Evolutionary conservation across 768 basidiomycete genomes (phyloP).

Genomic region (Lyophyllum decastes): DNA sequence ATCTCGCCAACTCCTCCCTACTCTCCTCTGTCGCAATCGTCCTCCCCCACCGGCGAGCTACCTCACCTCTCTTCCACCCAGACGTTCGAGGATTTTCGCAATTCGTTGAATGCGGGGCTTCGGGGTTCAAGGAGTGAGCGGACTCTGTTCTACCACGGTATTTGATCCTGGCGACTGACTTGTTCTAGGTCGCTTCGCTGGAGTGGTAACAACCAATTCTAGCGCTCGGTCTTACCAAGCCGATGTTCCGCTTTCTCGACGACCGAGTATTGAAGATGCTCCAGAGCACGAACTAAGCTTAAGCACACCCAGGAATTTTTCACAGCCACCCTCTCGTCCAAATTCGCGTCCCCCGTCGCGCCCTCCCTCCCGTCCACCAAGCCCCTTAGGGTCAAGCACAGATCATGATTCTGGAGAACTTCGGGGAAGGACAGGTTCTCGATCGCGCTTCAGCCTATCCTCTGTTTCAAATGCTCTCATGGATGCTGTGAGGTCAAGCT

Average conservation of each 20-base stretch:
- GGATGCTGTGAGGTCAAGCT: conserved; percentile 52
- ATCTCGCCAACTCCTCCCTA: conserved; percentile 38
- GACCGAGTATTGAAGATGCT: conserved; percentile 40
- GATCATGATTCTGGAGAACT: conserved; percentile 5
- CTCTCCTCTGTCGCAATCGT: conserved; percentile 25
- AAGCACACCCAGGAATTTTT: conserved; percentile 11
- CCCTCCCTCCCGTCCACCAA: conserved; percentile 12
- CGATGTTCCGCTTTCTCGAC: conserved; percentile 38
- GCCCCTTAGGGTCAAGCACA: conserved; percentile 1
- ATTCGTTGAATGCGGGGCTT: conserved; percentile 32
- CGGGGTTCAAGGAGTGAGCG: conserved; percentile 20
- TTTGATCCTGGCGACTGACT: background rate
- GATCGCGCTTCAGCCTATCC: conserved; percentile 54
- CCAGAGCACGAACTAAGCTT: conserved; percentile 32
- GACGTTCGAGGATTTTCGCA: conserved; percentile 40
- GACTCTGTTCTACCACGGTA: background rate
- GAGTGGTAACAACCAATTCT: conserved; percentile 12
- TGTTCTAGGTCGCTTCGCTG: conserved; percentile 12
- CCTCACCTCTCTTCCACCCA: conserved; percentile 24
- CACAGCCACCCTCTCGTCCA: background rate
- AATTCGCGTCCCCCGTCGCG: conserved; percentile 8
- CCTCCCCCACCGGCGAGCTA: conserved; percentile 12
- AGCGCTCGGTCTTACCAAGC: conserved; percentile 16
- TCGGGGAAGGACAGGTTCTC: conserved; percentile 28
- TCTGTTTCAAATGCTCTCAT: conserved; percentile 50